Evolutionary conservation across 1,139 yeast species (phyloP).

Genomic region (Eremothecium cymbalariae): DNA sequence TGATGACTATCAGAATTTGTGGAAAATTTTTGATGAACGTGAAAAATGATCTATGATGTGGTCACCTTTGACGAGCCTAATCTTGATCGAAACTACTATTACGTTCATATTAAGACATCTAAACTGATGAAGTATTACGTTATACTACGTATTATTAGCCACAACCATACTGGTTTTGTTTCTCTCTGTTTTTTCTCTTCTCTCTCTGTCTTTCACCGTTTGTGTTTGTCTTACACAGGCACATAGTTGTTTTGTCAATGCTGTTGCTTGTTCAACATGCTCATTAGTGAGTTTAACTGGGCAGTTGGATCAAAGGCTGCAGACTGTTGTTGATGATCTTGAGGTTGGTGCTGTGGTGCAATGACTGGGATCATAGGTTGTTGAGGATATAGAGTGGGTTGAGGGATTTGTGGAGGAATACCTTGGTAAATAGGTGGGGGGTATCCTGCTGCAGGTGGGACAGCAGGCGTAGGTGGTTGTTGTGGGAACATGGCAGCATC

Average conservation of each 20-base stretch:
- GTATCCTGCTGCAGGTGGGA: slow-evolving; percentile 12
- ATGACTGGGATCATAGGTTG: slow-evolving; percentile 11
- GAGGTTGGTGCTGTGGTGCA: slow-evolving; percentile 17
- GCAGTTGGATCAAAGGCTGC: slow-evolving; percentile 32
- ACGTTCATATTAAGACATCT: too few species aligned
- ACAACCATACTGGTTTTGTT: slow-evolving; percentile 3
- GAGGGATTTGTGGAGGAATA: slow-evolving; percentile 9
- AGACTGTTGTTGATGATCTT: slow-evolving; percentile 16
- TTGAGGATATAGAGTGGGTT: slow-evolving; percentile 13
- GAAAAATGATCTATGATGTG: too few species aligned
- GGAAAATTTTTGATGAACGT: too few species aligned
- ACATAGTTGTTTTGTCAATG: slow-evolving; percentile 11
- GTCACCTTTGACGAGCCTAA: too few species aligned
- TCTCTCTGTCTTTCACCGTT: too few species aligned
- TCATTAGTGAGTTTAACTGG: slow-evolving; percentile 36
- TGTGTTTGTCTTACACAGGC: too few species aligned
- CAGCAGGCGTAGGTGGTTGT: slow-evolving; percentile 19
- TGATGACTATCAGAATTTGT: too few species aligned
- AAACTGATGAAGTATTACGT: slow-evolving; percentile 1
- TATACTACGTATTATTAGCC: slow-evolving; percentile 4
- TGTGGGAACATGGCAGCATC: slow-evolving; percentile 17
- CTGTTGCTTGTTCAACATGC: slow-evolving; percentile 35
- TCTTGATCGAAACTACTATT: too few species aligned
- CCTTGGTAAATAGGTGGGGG: slow-evolving; percentile 14
- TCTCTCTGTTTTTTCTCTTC: neutral